Conservation (phyloP, 1,284 basidiomycete genomes). For the Wolfiporia cocos region DNA sequence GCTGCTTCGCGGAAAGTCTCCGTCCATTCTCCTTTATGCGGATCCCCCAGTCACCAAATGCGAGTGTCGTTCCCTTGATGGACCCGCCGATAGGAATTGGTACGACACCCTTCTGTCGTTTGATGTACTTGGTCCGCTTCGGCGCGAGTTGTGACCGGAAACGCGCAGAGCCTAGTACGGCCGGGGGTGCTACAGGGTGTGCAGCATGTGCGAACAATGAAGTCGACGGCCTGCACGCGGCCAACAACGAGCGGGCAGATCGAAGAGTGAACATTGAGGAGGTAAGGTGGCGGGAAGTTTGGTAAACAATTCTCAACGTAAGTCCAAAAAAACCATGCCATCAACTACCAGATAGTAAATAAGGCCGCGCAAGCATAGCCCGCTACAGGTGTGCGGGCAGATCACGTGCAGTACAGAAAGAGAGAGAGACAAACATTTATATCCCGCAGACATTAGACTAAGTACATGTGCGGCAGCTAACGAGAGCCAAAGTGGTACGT, state of each 20-base stretch:
- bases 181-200: slow-evolving; percentile 6
- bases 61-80: slow-evolving; percentile 89
- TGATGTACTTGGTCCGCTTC: slow-evolving; percentile 74
- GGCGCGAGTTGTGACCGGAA: slow-evolving; percentile 70
- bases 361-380: too few species aligned
- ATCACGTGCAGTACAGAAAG: too few species aligned
- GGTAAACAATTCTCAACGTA: too few species aligned
- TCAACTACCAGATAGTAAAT: too few species aligned
- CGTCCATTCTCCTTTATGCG: slow-evolving; percentile 81
- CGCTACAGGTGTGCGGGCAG: too few species aligned
- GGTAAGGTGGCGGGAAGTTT: too few species aligned
- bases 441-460: too few species aligned
- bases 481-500: too few species aligned
- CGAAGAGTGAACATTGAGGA: slow-evolving; percentile 23
- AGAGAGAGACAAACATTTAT: too few species aligned
- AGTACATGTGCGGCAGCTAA: too few species aligned
- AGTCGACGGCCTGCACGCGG: slow-evolving; percentile 20
- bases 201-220: slow-evolving; percentile 11
- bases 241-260: slow-evolving; percentile 25
- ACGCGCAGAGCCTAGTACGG: slow-evolving; percentile 20
- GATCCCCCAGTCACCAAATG: slow-evolving; percentile 90
- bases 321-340: too few species aligned
- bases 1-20: slow-evolving; percentile 88
- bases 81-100: slow-evolving; percentile 86
- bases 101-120: slow-evolving; percentile 84